These are phyloP conservation scores for Calonectria hongkongensis DNA, from an alignment of 2,329 filamentous ascomycete species.

Conservation along the genomic window DNA sequence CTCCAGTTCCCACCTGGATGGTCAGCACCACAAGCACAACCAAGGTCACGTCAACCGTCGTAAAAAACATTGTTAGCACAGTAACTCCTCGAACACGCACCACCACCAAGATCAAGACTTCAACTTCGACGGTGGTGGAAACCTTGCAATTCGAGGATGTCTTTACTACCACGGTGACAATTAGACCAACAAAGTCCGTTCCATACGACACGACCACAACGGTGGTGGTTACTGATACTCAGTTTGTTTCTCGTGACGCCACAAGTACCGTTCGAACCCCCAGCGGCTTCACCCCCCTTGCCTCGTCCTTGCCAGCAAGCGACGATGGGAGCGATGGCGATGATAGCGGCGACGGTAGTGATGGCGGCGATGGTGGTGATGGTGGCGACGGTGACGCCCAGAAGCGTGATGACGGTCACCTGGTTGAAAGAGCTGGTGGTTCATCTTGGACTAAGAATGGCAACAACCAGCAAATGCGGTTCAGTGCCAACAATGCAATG, in stretches of 20 bases:
- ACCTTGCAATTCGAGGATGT: not conserved
- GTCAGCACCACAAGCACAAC: not conserved
- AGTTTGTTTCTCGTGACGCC: not conserved
- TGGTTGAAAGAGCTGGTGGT: not conserved
- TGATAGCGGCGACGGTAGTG: not conserved
- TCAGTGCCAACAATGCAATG: not conserved
- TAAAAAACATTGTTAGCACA: not conserved
- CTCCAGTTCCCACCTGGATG: not conserved
- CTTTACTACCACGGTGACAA: not conserved
- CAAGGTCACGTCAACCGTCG: not conserved
- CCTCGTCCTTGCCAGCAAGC: not conserved
- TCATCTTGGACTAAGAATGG: not conserved
- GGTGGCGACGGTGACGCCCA: not conserved
- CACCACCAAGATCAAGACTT: not conserved
- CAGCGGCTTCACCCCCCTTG: not conserved
- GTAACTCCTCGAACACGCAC: not conserved
- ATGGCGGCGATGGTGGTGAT: not conserved
- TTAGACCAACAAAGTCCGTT: not conserved
- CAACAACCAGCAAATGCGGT: not conserved
- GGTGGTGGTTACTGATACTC: not conserved
- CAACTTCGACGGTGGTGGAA: not conserved
- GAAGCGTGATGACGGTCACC: not conserved
- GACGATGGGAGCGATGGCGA: not conserved
- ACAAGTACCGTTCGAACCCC: not conserved
- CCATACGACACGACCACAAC: not conserved